Conservation (phyloP, 2,329 filamentous ascomycete species). For the Nigrograna mackinnonii region DNA sequence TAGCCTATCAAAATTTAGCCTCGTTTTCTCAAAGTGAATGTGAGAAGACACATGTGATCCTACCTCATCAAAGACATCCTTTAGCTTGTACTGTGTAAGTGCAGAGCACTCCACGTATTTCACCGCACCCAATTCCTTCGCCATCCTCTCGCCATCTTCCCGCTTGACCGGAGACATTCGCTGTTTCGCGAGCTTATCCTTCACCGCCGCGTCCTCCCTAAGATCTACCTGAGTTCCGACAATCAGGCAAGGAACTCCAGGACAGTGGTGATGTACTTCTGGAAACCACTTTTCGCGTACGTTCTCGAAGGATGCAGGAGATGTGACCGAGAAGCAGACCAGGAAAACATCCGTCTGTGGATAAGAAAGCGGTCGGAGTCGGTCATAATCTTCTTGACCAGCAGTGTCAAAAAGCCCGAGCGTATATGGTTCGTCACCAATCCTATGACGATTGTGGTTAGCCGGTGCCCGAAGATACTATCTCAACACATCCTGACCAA, state of each 20-base stretch:
- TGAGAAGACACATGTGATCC: too few relatives aligned
- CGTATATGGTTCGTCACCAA: slow-evolving; percentile 97
- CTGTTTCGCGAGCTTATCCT: slow-evolving; percentile 91
- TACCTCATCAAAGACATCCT: slow-evolving; percentile 99
- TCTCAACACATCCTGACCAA: too few relatives aligned
- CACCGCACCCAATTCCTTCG: slow-evolving; percentile 93
- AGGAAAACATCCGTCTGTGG: slow-evolving; percentile 99
- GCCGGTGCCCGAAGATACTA: slow-evolving; percentile 8
- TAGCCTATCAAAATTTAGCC: slow-evolving; percentile 73
- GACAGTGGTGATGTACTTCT: slow-evolving; percentile 98
- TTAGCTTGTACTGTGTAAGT: slow-evolving; percentile 96
- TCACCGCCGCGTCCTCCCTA: slow-evolving; percentile 82
- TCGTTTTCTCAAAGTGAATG: too few relatives aligned
- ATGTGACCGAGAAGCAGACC: slow-evolving; percentile 98
- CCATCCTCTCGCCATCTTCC: slow-evolving; percentile 94
- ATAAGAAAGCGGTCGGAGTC: slow-evolving; percentile 93
- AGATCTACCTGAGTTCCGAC: slow-evolving; percentile 98
- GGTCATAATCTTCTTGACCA: slow-evolving; percentile 99
- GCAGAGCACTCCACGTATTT: slow-evolving; percentile 99
- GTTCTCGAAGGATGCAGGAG: slow-evolving; percentile 97
- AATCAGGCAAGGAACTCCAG: slow-evolving; percentile 95
- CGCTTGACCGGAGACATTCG: slow-evolving; percentile 93
- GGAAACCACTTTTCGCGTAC: slow-evolving; percentile 99
- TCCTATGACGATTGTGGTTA: slow-evolving; percentile 65
- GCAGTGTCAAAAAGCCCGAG: slow-evolving; percentile 97